Evolutionary conservation across 805 yeast genomes (phyloP).

Genomic region (Suhomyces emberorum): DNA sequence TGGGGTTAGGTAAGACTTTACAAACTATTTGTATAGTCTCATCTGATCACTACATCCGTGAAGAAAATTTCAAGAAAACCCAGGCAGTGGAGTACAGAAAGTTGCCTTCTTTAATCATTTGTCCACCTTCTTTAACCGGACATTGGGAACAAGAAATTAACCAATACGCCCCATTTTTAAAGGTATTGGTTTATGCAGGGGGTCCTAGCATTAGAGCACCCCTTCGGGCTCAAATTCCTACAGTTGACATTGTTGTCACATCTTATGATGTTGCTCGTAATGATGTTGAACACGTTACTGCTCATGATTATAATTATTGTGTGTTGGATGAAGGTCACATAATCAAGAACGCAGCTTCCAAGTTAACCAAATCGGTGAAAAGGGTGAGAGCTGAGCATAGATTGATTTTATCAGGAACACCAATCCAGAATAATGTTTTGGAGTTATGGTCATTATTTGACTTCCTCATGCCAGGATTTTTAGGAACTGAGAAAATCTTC

Average conservation of each 20-base stretch:
- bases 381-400: conserved; percentile 81
- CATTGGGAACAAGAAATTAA: conserved; percentile 97
- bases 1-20: conserved; percentile 97
- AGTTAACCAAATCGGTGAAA: conserved; percentile 86
- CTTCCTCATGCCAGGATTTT: conserved; percentile 96
- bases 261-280: conserved; percentile 96
- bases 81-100: conserved; percentile 63
- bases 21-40: conserved; percentile 97
- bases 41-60: conserved; percentile 87
- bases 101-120: conserved; percentile 80
- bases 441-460: conserved; percentile 98
- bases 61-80: conserved; percentile 62
- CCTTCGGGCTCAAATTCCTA: conserved; percentile 49
- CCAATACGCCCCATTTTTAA: conserved; percentile 85
- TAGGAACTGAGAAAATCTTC: conserved; percentile 91
- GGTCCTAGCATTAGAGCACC: conserved; percentile 69
- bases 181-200: conserved; percentile 88
- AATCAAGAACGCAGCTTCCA: conserved; percentile 86
- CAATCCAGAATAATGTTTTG: conserved; percentile 93
- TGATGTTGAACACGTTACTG: conserved; percentile 64
- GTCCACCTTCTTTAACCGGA: conserved; percentile 97
- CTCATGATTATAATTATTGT: conserved; percentile 82
- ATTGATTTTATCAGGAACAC: conserved; percentile 91
- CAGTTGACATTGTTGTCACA: conserved; percentile 84
- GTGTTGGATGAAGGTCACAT: conserved; percentile 98